A percentile compares a stretch with the other conserved stretches of the same genome.
Evolutionary conservation across 768 basidiomycete genomes (phyloP).

Genomic region (Strobilomyces echinocephalus): DNA sequence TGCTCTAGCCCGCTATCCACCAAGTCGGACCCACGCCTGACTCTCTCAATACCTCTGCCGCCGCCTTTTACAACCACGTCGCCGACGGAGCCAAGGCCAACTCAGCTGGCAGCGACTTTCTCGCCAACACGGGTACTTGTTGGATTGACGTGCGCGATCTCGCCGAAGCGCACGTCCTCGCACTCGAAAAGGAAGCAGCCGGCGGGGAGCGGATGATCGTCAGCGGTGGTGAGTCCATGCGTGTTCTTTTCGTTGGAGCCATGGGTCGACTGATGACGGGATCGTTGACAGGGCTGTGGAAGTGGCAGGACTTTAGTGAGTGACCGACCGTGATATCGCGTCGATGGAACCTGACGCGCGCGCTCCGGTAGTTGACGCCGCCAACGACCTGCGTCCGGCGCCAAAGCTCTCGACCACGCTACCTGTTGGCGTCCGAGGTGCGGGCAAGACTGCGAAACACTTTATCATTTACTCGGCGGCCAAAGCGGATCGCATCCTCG

Average conservation of each 20-base stretch:
- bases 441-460: conserved; percentile 23
- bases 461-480: background rate
- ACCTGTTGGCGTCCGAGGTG: too few relatives aligned
- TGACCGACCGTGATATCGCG: background rate
- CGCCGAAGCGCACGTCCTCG: conserved; percentile 48
- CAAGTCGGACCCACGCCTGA: conserved; percentile 30
- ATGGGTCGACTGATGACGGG: background rate
- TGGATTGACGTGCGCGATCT: conserved; percentile 56
- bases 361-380: conserved; percentile 31
- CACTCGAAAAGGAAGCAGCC: conserved; percentile 48
- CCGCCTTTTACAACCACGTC: conserved; percentile 33
- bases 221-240: conserved; percentile 25
- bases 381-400: conserved; percentile 31
- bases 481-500: conserved; percentile 39
- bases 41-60: conserved; percentile 39
- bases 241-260: background rate
- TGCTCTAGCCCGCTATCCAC: conserved; percentile 17
- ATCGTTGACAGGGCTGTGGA: conserved; percentile 19
- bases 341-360: background rate
- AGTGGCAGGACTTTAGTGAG: conserved; percentile 32
- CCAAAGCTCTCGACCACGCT: conserved; percentile 25
- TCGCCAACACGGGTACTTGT: conserved; percentile 21
- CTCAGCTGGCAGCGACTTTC: conserved; percentile 22
- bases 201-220: conserved; percentile 56
- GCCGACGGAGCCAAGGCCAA: conserved; percentile 18